These are phyloP conservation scores for Lepiota subincarnata DNA, from an alignment of 768 basidiomycete genomes.

Conservation along the genomic window DNA sequence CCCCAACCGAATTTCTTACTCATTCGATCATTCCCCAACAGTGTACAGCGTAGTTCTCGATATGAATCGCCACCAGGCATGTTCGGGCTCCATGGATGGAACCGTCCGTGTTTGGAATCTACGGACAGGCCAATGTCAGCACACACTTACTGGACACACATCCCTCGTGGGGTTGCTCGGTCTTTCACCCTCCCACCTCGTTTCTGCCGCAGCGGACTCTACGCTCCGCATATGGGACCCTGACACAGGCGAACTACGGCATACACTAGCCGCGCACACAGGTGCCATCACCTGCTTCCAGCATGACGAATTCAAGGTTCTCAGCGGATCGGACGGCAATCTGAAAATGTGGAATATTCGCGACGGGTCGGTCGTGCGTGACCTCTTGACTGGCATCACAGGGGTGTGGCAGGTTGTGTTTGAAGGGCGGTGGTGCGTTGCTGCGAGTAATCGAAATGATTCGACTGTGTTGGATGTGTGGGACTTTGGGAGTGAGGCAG, in stretches of 20 bases:
- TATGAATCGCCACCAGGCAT: slow-evolving; percentile 79
- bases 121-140: slow-evolving; percentile 71
- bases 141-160: slow-evolving; percentile 85
- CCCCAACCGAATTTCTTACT: not conserved
- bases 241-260: slow-evolving; percentile 70
- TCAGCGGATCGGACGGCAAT: slow-evolving; percentile 93
- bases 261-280: slow-evolving; percentile 85
- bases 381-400: slow-evolving; percentile 85
- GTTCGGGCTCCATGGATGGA: slow-evolving; percentile 97
- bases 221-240: slow-evolving; percentile 96
- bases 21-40: slow-evolving; percentile 22
- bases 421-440: slow-evolving; percentile 91
- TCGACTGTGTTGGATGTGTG: slow-evolving; percentile 82
- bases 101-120: slow-evolving; percentile 95
- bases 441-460: slow-evolving; percentile 81
- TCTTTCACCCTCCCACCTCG: slow-evolving; percentile 83
- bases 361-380: slow-evolving; percentile 81
- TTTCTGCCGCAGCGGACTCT: slow-evolving; percentile 95
- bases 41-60: slow-evolving; percentile 97
- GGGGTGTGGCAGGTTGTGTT: slow-evolving; percentile 99
- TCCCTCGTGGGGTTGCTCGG: slow-evolving; percentile 93
- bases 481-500: slow-evolving; percentile 78
- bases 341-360: slow-evolving; percentile 97
- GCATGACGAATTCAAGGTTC: slow-evolving; percentile 96
- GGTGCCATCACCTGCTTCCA: slow-evolving; percentile 99